A percentile compares a stretch with the other conserved stretches of the same genome.
phyloP scores from a whole-genome alignment of 139 green algal species.

The Haematococcus lacustris region DNA sequence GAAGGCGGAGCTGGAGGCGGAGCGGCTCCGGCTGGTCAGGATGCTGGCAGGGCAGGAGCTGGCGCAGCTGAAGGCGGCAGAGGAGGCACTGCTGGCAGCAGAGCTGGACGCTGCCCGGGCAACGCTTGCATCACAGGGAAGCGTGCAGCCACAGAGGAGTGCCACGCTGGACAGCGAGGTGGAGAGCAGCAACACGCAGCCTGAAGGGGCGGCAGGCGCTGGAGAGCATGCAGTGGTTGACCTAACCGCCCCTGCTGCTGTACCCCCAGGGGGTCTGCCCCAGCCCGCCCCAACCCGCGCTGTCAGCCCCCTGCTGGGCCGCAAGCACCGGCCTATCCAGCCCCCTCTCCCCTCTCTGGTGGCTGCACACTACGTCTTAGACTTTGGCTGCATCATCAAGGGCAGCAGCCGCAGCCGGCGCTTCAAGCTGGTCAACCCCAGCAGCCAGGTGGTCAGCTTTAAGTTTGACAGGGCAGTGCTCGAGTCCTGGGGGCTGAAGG shows the following conservation, averaged over 20 bases:
- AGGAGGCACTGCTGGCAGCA: constrained; percentile 1
- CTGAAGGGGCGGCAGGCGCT: too few species aligned
- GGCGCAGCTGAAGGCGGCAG: background rate
- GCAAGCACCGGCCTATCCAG: constrained; percentile 6
- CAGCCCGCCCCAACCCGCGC: too few species aligned
- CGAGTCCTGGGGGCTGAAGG: constrained; percentile 48
- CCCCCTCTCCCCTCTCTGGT: constrained; percentile 21
- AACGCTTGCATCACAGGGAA: too few species aligned
- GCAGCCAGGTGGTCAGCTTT: constrained; percentile 37
- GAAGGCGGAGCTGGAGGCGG: constrained; percentile 54
- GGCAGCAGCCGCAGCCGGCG: constrained; percentile 40
- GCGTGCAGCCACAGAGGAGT: too few species aligned
- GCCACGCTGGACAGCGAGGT: too few species aligned
- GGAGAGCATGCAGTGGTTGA: too few species aligned
- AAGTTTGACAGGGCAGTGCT: constrained; percentile 52
- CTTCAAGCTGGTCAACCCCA: constrained; percentile 63
- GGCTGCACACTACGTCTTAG: constrained; percentile 56
- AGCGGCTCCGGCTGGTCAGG: constrained; percentile 47
- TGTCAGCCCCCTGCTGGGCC: too few species aligned
- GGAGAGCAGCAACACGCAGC: too few species aligned
- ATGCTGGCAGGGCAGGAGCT: constrained; percentile 30
- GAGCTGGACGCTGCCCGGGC: constrained; percentile 1
- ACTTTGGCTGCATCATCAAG: constrained; percentile 74
- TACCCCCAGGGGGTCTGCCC: too few species aligned
- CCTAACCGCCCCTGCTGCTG: too few species aligned